Conservation (phyloP, 192 early-diverging fungal species). For the Chytriomyces sp. region DNA sequence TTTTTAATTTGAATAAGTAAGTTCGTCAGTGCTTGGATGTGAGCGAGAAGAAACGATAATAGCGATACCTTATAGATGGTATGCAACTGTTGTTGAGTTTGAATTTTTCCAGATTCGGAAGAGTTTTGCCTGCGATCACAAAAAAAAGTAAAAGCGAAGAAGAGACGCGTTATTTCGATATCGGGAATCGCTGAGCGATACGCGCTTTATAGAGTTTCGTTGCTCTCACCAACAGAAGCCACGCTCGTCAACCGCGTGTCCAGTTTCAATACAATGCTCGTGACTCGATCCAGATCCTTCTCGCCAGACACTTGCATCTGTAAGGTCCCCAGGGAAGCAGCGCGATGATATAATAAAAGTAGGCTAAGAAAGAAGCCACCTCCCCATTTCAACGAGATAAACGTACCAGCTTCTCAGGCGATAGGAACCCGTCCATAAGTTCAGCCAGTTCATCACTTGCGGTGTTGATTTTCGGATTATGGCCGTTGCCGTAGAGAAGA, state of each 20-base stretch:
- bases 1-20: not conserved
- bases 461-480: slow-evolving; percentile 43
- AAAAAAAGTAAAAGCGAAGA: too few relatives aligned
- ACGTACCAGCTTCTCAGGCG: slow-evolving; percentile 46
- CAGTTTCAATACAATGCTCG: slow-evolving; percentile 46
- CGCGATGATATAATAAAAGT: too few relatives aligned
- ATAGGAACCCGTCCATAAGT: slow-evolving; percentile 43
- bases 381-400: not conserved
- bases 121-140: slow-evolving; percentile 26
- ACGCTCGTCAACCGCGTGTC: slow-evolving; percentile 47
- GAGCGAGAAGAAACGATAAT: not conserved
- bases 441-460: slow-evolving; percentile 51
- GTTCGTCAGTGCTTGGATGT: not conserved
- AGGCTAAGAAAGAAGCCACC: not conserved
- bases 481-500: not conserved
- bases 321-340: not conserved
- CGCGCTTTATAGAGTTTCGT: not conserved
- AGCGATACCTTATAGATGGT: slow-evolving; percentile 42
- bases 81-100: slow-evolving; percentile 55
- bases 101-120: slow-evolving; percentile 43
- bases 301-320: slow-evolving; percentile 37
- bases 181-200: slow-evolving; percentile 28
- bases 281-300: slow-evolving; percentile 35
- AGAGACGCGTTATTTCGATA: not conserved
- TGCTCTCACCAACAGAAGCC: slow-evolving; percentile 38